Conservation (phyloP, 768 basidiomycete species). For the Clitopilus passeckerianus region DNA sequence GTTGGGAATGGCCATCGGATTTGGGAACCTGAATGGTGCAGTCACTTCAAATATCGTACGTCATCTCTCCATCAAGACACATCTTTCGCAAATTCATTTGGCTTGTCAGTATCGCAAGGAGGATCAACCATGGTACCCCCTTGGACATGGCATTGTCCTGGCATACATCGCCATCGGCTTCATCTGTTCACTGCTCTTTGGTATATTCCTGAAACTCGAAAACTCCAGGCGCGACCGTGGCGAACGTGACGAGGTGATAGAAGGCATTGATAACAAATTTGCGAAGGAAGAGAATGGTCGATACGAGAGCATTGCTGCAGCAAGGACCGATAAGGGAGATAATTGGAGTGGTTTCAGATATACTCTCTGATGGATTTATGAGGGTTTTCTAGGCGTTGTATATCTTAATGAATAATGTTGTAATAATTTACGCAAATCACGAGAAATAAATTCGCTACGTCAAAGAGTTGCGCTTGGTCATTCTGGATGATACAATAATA, state of each 20-base stretch:
- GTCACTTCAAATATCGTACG: constrained; percentile 62
- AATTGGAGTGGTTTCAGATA: constrained; percentile 77
- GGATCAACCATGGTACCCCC: constrained; percentile 62
- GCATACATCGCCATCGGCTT: constrained; percentile 67
- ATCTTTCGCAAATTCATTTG: not conserved
- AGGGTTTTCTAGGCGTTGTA: not conserved
- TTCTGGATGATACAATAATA: constrained; percentile 17
- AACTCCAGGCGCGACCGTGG: constrained; percentile 62
- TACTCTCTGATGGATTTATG: constrained; percentile 29
- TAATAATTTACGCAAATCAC: not conserved
- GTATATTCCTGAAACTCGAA: constrained; percentile 47
- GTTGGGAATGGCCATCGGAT: constrained; percentile 66
- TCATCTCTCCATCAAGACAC: constrained; percentile 6
- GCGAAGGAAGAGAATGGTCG: constrained; percentile 49
- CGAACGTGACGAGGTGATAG: constrained; percentile 62
- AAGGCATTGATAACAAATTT: constrained; percentile 36
- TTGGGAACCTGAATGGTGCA: constrained; percentile 67
- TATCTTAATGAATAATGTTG: constrained; percentile 2
- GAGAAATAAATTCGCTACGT: not conserved
- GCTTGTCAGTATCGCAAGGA: constrained; percentile 51
- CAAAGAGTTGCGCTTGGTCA: constrained; percentile 2
- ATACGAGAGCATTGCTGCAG: constrained; percentile 49
- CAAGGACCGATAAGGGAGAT: constrained; percentile 60
- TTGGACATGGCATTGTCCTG: constrained; percentile 67
- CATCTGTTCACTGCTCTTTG: constrained; percentile 43